Evolutionary conservation across 2,329 filamentous ascomycete genomes (phyloP).

Genomic region (Aureobasidium vineae): DNA sequence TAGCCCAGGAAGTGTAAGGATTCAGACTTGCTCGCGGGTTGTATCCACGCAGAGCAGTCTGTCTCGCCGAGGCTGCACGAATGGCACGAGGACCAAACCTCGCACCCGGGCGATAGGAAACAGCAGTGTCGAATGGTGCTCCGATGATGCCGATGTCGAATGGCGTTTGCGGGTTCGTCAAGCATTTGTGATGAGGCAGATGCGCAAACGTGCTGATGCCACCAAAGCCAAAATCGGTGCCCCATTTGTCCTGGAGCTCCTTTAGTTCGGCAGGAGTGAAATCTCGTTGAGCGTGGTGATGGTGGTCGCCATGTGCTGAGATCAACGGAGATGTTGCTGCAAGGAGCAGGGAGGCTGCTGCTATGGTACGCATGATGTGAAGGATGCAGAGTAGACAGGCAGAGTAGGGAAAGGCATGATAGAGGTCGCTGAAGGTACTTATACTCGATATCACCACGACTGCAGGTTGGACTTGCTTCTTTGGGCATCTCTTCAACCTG

Average conservation of each 20-base stretch:
- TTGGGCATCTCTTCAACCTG: conserved; percentile 18
- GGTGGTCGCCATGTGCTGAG: conserved; percentile 23
- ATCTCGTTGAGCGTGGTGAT: conserved; percentile 25
- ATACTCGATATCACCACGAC: neutral
- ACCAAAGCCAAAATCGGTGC: conserved; percentile 32
- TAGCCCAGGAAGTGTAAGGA: conserved; percentile 76
- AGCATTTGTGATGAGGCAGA: conserved; percentile 49
- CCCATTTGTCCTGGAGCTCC: conserved; percentile 30
- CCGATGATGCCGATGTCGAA: conserved; percentile 51
- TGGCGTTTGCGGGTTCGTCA: conserved; percentile 45
- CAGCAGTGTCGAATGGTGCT: conserved; percentile 52
- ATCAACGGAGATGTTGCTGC: conserved; percentile 3
- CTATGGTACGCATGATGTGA: neutral
- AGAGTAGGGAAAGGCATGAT: neutral
- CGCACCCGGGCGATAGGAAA: conserved; percentile 49
- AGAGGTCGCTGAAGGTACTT: neutral
- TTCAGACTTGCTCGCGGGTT: conserved; percentile 81
- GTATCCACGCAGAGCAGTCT: conserved; percentile 70
- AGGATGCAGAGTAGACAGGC: neutral
- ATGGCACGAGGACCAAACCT: conserved; percentile 88
- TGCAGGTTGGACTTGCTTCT: conserved; percentile 19
- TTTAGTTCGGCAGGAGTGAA: conserved; percentile 27
- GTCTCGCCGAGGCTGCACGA: conserved; percentile 75
- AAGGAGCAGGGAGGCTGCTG: conserved; percentile 7
- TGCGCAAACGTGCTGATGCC: conserved; percentile 45